Evolutionary conservation across 805 yeast genomes (phyloP), one percentile per base, ranked within the genome.

Genomic region (Alloascoidea hylecoeti): DNA sequence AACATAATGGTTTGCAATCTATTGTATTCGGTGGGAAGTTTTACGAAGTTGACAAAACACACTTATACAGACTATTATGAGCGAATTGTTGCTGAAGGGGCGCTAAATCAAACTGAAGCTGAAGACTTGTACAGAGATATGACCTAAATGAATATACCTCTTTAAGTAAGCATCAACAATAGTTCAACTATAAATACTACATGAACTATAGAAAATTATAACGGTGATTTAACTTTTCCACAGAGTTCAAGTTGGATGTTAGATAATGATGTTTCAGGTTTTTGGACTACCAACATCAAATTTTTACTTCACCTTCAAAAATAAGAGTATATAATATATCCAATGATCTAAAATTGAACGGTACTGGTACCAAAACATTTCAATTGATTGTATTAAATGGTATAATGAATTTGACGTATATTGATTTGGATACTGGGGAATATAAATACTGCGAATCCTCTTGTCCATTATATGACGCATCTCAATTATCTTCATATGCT

Each of bases 361-460:
- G 61, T 2, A 51, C 63, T 2, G 64, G 76, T 36, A 42, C 67
- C 4, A 89, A 86, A 53, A 68, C 96, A 49, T 61, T 92, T 4
- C 60, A 79, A 32, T 75, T 95, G 0, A 58, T 68, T 39, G 96
- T 96, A 1, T 68, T 86, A 9, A 70, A 77, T 46, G 84, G 96
- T 45, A 89, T 89, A 43, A 82, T 92, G 95, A 92, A 92, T 53
- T 55, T 92, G 45, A 75, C 94, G 0, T 92, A 86, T 49, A 61
- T 81, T 16, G 89, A 89, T 51, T 94, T 95, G 2, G 43, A 52
- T 0, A 68, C 84, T 2, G 74, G 78, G 36, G 57, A 63, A 13
- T 38, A 68, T 2, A 52, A 58, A 13, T 60, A 60, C 50, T 92
- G 98, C 63, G 95, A 86, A 54, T 94, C 95, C 1, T 78, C 72